These are phyloP conservation scores for Aurinia saxatilis DNA, from an alignment of 345 rosid species.

Conservation along the genomic window DNA sequence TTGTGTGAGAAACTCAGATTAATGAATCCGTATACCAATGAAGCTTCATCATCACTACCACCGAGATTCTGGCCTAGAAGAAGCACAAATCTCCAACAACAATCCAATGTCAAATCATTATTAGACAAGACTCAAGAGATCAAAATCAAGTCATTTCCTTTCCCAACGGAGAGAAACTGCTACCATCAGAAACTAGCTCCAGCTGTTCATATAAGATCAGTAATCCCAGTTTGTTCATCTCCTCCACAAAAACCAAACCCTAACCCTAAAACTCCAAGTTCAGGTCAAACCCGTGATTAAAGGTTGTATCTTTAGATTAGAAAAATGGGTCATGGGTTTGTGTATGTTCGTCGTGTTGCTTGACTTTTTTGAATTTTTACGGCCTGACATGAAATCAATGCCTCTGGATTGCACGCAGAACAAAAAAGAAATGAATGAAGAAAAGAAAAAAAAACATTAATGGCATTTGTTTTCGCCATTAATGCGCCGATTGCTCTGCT, in stretches of 20 bases:
- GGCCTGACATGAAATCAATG: conserved; percentile 31
- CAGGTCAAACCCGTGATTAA: conserved; percentile 7
- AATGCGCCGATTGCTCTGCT: conserved; percentile 40
- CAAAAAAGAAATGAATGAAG: too few species aligned
- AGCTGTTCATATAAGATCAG: conserved; percentile 69
- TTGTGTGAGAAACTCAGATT: conserved; percentile 37
- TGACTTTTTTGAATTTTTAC: conserved; percentile 28
- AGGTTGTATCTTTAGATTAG: not conserved
- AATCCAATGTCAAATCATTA: conserved; percentile 16
- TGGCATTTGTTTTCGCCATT: conserved; percentile 49
- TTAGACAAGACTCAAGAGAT: too few species aligned
- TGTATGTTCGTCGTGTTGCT: conserved; percentile 27
- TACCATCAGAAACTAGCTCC: conserved; percentile 43
- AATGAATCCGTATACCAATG: conserved; percentile 39
- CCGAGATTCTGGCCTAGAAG: conserved; percentile 41
- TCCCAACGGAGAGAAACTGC: too few species aligned
- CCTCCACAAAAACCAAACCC: conserved; percentile 30
- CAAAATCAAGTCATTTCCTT: conserved; percentile 7
- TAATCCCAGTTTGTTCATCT: conserved; percentile 71
- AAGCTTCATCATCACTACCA: conserved; percentile 19
- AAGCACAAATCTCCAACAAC: conserved; percentile 14
- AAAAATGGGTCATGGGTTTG: conserved; percentile 1
- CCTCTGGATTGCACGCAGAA: conserved; percentile 22
- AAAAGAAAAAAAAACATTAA: conserved; percentile 28
- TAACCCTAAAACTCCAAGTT: not conserved